Percentiles rank a stretch among this genome's conserved stretches.
These are phyloP conservation scores for Phaeotremella skinneri DNA, from an alignment of 768 basidiomycete genomes.

Conservation along the genomic window DNA sequence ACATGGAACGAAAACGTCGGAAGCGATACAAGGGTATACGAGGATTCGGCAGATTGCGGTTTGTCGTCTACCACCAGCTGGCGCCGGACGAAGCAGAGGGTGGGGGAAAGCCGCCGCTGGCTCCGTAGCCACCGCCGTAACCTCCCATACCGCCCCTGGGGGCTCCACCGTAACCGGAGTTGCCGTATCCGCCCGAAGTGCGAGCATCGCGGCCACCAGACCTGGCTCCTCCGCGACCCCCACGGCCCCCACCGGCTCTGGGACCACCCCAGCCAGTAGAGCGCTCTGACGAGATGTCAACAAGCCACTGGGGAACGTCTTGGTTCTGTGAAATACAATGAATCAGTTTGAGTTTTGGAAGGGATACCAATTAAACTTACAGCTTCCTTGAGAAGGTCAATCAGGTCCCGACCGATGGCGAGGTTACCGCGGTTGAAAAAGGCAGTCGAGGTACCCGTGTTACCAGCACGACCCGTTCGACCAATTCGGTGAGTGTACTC, in stretches of 20 bases:
- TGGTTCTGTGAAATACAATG: no score
- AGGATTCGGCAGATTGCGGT: background rate
- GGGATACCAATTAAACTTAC: no score
- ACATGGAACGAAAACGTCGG: background rate
- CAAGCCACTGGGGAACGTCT: slow-evolving; percentile 86
- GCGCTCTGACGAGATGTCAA: slow-evolving; percentile 73
- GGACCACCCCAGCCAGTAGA: slow-evolving; percentile 63
- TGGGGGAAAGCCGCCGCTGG: slow-evolving; percentile 41
- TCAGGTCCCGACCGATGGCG: slow-evolving; percentile 83
- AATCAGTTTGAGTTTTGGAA: no score
- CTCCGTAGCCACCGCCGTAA: slow-evolving; percentile 48
- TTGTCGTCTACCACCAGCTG: slow-evolving; percentile 42
- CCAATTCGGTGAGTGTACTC: slow-evolving; percentile 99
- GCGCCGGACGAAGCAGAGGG: slow-evolving; percentile 36
- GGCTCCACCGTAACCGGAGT: slow-evolving; percentile 47
- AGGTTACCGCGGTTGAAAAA: slow-evolving; percentile 83
- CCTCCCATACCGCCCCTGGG: slow-evolving; percentile 57
- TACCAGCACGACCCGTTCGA: slow-evolving; percentile 97
- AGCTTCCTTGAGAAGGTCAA: slow-evolving; percentile 91
- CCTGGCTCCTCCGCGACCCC: slow-evolving; percentile 59
- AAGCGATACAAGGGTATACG: background rate
- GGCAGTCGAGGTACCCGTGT: slow-evolving; percentile 90
- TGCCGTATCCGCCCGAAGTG: slow-evolving; percentile 42
- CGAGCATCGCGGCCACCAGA: slow-evolving; percentile 56
- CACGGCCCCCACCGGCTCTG: slow-evolving; percentile 45